Conservation (phyloP, 2,329 filamentous ascomycete genomes). For the Aspergillus pseudotamarii region DNA sequence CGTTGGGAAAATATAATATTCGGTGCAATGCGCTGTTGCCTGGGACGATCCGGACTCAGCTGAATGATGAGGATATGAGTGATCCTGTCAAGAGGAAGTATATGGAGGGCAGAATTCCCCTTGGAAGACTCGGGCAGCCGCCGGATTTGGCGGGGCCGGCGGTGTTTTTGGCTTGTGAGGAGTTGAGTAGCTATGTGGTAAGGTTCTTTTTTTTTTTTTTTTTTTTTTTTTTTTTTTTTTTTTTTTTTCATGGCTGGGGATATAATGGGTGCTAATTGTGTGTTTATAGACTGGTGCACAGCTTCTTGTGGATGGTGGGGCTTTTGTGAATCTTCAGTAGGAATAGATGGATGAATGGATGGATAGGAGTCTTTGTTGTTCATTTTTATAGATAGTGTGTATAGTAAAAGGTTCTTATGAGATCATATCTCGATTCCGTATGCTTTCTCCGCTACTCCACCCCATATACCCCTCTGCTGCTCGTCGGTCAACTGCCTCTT, state of each 20-base stretch:
- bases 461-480: slow-evolving; percentile 70
- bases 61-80: slow-evolving; percentile 81
- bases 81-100: slow-evolving; percentile 72
- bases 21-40: slow-evolving; percentile 83
- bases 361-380: neutral
- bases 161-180: slow-evolving; percentile 78
- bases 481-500: slow-evolving; percentile 56
- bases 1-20: slow-evolving; percentile 74
- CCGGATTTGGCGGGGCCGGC: slow-evolving; percentile 80
- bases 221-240: neutral
- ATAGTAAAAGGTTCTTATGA: neutral
- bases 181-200: slow-evolving; percentile 75
- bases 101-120: slow-evolving; percentile 79
- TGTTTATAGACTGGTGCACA: slow-evolving; percentile 68
- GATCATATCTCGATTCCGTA: slow-evolving; percentile 52
- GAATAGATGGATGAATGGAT: neutral
- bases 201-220: slow-evolving; percentile 28
- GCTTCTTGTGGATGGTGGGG: slow-evolving; percentile 81
- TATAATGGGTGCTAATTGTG: neutral
- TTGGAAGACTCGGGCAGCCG: slow-evolving; percentile 73
- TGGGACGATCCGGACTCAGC: slow-evolving; percentile 79
- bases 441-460: slow-evolving; percentile 69
- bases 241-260: neutral
- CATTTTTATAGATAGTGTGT: slow-evolving; percentile 9
- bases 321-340: slow-evolving; percentile 82